Percentiles rank a stretch among this genome's conserved stretches.
These are phyloP conservation scores for Heterobasidion irregulare DNA, from an alignment of 1,284 basidiomycete species.

Conservation along the genomic window DNA sequence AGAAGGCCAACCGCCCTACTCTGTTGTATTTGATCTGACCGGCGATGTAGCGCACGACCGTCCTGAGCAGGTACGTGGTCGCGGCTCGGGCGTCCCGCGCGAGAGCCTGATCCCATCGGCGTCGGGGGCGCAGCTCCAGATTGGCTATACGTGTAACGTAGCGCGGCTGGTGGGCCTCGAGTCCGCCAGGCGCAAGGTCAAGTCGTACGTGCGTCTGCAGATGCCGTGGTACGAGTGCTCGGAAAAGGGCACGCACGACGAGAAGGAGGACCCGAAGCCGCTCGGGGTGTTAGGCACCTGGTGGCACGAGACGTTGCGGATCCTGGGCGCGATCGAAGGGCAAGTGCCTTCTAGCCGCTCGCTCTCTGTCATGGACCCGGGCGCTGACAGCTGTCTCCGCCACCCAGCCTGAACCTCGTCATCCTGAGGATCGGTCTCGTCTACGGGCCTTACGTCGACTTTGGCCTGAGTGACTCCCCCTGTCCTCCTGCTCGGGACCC, in stretches of 20 bases:
- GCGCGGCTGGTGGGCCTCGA: conserved; percentile 63
- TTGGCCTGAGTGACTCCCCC: conserved; percentile 46
- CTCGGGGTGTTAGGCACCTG: conserved; percentile 68
- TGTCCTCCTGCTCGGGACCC: conserved; percentile 4
- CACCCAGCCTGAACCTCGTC: conserved; percentile 67
- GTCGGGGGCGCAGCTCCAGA: conserved; percentile 48
- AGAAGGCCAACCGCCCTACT: conserved; percentile 53
- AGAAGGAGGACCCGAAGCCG: conserved; percentile 73
- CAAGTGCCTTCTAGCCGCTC: conserved; percentile 35
- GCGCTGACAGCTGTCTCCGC: not conserved
- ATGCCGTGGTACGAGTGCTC: conserved; percentile 79
- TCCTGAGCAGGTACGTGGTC: conserved; percentile 54
- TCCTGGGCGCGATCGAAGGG: conserved; percentile 67
- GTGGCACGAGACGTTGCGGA: conserved; percentile 86
- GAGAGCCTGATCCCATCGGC: not conserved
- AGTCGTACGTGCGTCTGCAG: conserved; percentile 75
- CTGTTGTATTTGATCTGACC: conserved; percentile 75
- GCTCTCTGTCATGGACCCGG: not conserved
- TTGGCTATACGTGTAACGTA: conserved; percentile 70
- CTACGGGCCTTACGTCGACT: conserved; percentile 72
- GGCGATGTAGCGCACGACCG: conserved; percentile 78
- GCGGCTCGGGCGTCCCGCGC: not conserved
- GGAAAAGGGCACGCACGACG: conserved; percentile 56
- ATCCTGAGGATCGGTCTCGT: conserved; percentile 64
- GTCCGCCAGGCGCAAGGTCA: conserved; percentile 56